A percentile compares a stretch with the other conserved stretches of the same genome.
phyloP scores from a whole-genome alignment of 202 grass and related monocot species.

The Saccharum hybrid region DNA sequence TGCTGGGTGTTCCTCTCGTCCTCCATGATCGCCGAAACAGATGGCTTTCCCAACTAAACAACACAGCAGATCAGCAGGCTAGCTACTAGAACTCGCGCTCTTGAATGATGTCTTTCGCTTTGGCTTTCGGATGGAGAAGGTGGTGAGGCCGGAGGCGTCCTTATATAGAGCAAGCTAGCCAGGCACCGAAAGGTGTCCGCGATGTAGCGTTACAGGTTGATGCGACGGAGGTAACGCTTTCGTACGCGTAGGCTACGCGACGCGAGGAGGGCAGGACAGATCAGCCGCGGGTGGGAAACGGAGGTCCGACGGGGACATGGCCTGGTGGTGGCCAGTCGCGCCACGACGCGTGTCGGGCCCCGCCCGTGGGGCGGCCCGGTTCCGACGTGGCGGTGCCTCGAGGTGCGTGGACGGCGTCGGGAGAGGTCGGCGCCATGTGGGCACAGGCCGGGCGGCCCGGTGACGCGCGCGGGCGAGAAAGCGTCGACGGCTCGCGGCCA shows the following conservation, averaged over 20 bases:
- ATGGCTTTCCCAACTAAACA: slow-evolving; percentile 17
- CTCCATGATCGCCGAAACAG: slow-evolving; percentile 55
- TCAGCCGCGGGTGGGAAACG: neutral
- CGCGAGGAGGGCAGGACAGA: slow-evolving; percentile 6
- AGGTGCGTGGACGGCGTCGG: slow-evolving; percentile 30
- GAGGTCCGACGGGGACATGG: neutral
- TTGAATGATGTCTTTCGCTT: slow-evolving; percentile 13
- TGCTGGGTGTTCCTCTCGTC: slow-evolving; percentile 65
- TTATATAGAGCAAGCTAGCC: slow-evolving; percentile 49
- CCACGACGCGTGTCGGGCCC: slow-evolving; percentile 27
- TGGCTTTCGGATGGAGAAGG: slow-evolving; percentile 46
- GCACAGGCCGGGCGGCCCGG: too few relatives aligned
- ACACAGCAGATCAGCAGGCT: slow-evolving; percentile 17
- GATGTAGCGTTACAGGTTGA: neutral
- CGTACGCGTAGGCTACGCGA: slow-evolving; percentile 59
- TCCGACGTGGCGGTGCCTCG: slow-evolving; percentile 26
- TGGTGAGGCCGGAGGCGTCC: neutral
- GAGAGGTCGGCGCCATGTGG: slow-evolving; percentile 12
- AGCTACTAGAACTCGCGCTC: slow-evolving; percentile 21
- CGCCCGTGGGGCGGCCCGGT: neutral
- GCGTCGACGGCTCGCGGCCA: slow-evolving; percentile 20
- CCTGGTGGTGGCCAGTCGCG: neutral
- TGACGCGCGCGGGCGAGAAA: neutral
- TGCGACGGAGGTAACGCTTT: neutral
- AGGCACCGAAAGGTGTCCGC: slow-evolving; percentile 3